Evolutionary conservation across 148 eudicot genomes (phyloP).

Genomic region (Rhododendron vialii): DNA sequence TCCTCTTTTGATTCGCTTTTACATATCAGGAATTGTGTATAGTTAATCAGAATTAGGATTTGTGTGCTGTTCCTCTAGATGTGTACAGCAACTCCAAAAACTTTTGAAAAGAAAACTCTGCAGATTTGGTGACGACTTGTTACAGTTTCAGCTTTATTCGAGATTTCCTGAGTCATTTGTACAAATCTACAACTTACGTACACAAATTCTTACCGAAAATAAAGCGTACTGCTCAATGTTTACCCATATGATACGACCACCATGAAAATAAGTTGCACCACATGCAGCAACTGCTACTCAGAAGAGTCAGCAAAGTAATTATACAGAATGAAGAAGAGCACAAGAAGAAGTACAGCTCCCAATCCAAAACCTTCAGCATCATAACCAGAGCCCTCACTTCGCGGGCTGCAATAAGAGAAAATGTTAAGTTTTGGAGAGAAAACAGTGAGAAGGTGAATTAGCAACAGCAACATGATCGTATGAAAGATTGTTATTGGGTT

Average conservation of each 20-base stretch:
- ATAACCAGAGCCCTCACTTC: background rate
- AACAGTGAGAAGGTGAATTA: constrained; percentile 11
- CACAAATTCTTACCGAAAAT: background rate
- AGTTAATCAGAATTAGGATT: background rate
- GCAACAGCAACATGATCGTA: constrained; percentile 9
- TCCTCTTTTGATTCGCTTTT: background rate
- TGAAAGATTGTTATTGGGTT: background rate
- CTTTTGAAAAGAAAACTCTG: background rate
- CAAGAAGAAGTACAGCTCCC: constrained; percentile 18
- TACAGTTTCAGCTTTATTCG: background rate
- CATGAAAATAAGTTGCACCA: background rate
- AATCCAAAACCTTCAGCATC: constrained; percentile 20
- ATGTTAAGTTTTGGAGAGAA: constrained; percentile 5
- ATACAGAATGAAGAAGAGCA: constrained; percentile 21
- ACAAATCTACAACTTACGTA: background rate
- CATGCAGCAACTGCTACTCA: background rate
- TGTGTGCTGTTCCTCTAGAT: background rate
- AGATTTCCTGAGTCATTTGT: background rate
- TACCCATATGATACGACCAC: background rate
- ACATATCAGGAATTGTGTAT: background rate
- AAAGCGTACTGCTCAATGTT: background rate
- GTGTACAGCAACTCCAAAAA: background rate
- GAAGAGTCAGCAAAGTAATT: background rate
- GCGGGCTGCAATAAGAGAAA: background rate
- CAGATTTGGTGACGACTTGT: background rate